Evolutionary conservation across 176 grass and related monocot species (phyloP), one percentile per base, ranked within the genome.

Genomic region (Pontederia crassipes): DNA sequence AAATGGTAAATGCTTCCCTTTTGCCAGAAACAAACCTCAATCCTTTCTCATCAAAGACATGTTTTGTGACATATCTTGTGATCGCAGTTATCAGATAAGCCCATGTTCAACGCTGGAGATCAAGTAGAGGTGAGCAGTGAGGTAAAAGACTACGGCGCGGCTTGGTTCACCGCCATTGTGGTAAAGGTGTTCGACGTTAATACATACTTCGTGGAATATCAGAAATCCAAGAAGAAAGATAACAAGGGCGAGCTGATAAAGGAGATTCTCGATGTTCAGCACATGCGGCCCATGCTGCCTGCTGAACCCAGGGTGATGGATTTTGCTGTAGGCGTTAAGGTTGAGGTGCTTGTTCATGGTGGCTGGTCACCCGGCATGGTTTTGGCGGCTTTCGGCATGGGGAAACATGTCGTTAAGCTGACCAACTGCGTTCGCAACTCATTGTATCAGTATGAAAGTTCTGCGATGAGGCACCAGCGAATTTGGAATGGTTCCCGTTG

Each of bases 91-190:
- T 35, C 45, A 0, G 52, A 27, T 28, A 35, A 82, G 8, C 59
- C 7, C 52, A 47, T 57, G 17, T 90, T 85, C 65, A 13, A 8
- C 5, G 76, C 32, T 1, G 75, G 82, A 8, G 86, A 72, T 0
- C 84, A 76, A 58, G 82, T 89, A 4, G 86, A 89, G 74, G 86
- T 82, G 4, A 65, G n/a, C 8, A 54, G 79, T 52, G 54, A 79
- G 2, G 55, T 64, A 58, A 69, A 76, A 9, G 12, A 54, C 11
- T 85, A 63, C 49, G 79, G 86, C 2, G 35, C 65, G 8, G 81
- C 87, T 12, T 90, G 87, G 87, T 90, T 90, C 62, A 69, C 56
- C 0, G 82, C 87, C 7, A 85, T 18, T 1, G 57, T 90, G 3
- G 2, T 61, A 9, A 64, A 76, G 57, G 65, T 77, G 27, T 52